Conservation (phyloP, 2,329 filamentous ascomycete genomes). For the Hymenoscyphus occultus region DNA sequence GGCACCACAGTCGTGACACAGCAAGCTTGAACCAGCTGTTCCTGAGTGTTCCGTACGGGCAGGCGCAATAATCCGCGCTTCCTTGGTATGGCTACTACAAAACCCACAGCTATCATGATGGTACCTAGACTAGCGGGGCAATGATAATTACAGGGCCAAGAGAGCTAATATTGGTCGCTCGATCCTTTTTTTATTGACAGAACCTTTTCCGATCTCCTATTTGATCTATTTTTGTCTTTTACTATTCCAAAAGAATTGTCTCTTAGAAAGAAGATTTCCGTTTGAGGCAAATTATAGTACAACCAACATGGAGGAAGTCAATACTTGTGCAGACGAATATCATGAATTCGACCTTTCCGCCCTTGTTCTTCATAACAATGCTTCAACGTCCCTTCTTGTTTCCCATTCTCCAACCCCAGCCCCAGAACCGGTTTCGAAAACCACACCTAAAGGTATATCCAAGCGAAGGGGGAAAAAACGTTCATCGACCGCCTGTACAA, state of each 20-base stretch:
- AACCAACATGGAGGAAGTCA: not conserved
- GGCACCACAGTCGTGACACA: too few species aligned
- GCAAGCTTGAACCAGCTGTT: too few species aligned
- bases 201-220: not conserved
- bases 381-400: not conserved
- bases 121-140: too few species aligned
- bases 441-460: constrained; percentile 5
- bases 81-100: too few species aligned
- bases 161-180: too few species aligned
- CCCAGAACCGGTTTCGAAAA: not conserved
- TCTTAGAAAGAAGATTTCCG: not conserved
- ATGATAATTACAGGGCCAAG: too few species aligned
- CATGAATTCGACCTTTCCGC: constrained; percentile 10
- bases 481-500: constrained; percentile 20
- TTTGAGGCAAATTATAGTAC: not conserved
- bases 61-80: too few species aligned
- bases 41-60: too few species aligned
- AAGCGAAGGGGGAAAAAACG: constrained; percentile 20
- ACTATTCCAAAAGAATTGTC: not conserved
- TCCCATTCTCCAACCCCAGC: constrained; percentile 1
- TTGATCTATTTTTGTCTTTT: not conserved
- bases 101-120: too few species aligned
- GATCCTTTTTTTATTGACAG: not conserved
- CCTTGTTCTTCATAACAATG: constrained; percentile 6
- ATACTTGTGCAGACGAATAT: not conserved